Base-by-base conservation (phyloP, 2,329 filamentous ascomycete genomes). In the Fusarium chlamydosporum region DNA sequence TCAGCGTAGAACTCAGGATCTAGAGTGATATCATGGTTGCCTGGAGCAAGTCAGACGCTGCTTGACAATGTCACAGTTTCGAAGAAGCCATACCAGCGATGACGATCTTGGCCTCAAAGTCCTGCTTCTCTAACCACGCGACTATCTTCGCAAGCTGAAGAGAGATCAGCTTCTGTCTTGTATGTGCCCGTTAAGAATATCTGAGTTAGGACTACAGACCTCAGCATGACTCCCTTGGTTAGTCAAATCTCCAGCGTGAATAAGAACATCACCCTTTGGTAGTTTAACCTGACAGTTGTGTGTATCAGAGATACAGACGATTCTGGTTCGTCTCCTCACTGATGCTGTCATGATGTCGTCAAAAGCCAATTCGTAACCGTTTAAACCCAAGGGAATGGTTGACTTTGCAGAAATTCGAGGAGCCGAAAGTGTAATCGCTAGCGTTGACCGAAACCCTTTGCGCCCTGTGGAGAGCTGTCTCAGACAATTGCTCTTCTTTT, bases 281-380 rank as follows among this genome's bases (percentile, higher is more conserved):
- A 93, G 83, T 71, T 87, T 89, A 70, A 86, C 82, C 4, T 83
- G 83, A 69, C 82, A 84, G 75, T 92, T 92, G 78, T 94, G 91
- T 3, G 91, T 94, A 78, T 94, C 92, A 6, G 91, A 92, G 57
- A 94, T 85, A 79, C 91, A 93, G 53, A 94, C 90, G 59, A 94
- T 85, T 63, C 91, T 86, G 7, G 90, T 89, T 66, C 85, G 80
- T 53, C 83, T 70, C 45, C 57, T 54, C 64, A 56, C 64, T n/a
- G 41, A 46, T 16, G 50, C 43, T 51, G 68, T 50, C 68, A 72
- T 72, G 41, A 42, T 43, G 68, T 37, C 54, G 23, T 42, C 56
- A 40, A 58, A 54, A 41, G 35, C 60, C 46, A 62, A 54, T 57
- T 56, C 48, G 58, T 26, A 33, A 68, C 61, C 51, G 54, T 61